phyloP scores from a whole-genome alignment of 2,329 filamentous ascomycete genomes.

The Cytospora schulzeri region DNA sequence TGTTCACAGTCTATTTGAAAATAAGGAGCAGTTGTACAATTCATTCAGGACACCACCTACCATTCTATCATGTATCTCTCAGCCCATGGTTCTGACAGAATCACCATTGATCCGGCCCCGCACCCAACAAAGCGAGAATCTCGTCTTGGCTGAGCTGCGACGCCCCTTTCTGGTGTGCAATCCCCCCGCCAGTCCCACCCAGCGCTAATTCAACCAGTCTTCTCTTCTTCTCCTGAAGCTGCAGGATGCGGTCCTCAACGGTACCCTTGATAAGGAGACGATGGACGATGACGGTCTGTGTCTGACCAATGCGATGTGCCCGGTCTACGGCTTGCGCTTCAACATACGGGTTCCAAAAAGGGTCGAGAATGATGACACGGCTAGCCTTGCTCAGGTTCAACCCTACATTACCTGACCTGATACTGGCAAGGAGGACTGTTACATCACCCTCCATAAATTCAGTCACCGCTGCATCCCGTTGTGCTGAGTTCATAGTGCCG shows the following conservation, averaged over 20 bases:
- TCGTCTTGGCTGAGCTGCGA: neutral
- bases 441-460: conserved; percentile 60
- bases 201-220: conserved; percentile 74
- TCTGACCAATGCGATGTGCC: conserved; percentile 81
- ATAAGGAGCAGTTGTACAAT: too few species aligned
- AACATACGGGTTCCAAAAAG: conserved; percentile 88
- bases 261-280: conserved; percentile 73
- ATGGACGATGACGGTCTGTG: conserved; percentile 71
- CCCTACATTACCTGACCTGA: conserved; percentile 79
- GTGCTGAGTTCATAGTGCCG: too few species aligned
- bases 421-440: conserved; percentile 70
- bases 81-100: neutral
- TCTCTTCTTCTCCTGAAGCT: conserved; percentile 74
- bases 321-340: conserved; percentile 88
- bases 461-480: conserved; percentile 65
- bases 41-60: neutral
- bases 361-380: conserved; percentile 83
- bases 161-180: neutral
- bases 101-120: neutral
- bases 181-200: conserved; percentile 57
- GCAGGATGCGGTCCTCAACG: conserved; percentile 81
- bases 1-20: too few species aligned
- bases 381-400: conserved; percentile 79
- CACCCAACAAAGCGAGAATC: neutral
- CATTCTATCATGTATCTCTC: neutral